phyloP scores from a whole-genome alignment of 129 eudicot genomes.

The Flaveria linearis region DNA sequence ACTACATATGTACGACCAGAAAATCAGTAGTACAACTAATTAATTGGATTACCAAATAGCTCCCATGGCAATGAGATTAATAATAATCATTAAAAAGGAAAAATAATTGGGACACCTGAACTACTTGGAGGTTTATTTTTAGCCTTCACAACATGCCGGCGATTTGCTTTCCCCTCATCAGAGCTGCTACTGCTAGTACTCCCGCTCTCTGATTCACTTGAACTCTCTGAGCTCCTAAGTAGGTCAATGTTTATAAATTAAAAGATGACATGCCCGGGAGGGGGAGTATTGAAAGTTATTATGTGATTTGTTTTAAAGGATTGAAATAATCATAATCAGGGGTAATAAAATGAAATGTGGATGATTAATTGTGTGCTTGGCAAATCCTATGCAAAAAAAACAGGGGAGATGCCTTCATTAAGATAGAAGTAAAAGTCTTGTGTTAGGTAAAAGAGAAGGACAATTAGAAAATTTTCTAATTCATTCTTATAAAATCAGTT shows the following conservation, averaged over 20 bases:
- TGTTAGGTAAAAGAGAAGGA: neutral
- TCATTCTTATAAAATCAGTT: neutral
- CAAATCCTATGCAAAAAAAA: neutral
- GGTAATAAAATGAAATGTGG: neutral
- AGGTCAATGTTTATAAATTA: neutral
- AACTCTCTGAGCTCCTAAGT: conserved; percentile 57
- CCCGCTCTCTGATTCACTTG: conserved; percentile 62
- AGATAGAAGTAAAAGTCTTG: neutral
- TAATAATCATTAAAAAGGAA: neutral
- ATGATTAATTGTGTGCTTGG: neutral
- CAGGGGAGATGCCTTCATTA: neutral
- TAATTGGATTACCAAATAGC: neutral
- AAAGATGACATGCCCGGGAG: neutral
- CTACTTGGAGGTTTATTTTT: conserved; percentile 31
- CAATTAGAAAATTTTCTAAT: neutral
- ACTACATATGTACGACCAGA: conserved; percentile 26
- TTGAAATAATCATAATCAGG: neutral
- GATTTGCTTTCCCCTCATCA: conserved; percentile 57
- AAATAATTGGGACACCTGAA: conserved; percentile 36
- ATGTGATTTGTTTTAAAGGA: neutral
- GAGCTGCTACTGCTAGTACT: conserved; percentile 65
- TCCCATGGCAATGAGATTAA: neutral
- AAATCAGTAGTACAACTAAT: neutral
- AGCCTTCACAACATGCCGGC: conserved; percentile 31
- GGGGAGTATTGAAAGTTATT: neutral